phyloP scores from a whole-genome alignment of 257 asterid genomes.

The Solanum chmielewskii region DNA sequence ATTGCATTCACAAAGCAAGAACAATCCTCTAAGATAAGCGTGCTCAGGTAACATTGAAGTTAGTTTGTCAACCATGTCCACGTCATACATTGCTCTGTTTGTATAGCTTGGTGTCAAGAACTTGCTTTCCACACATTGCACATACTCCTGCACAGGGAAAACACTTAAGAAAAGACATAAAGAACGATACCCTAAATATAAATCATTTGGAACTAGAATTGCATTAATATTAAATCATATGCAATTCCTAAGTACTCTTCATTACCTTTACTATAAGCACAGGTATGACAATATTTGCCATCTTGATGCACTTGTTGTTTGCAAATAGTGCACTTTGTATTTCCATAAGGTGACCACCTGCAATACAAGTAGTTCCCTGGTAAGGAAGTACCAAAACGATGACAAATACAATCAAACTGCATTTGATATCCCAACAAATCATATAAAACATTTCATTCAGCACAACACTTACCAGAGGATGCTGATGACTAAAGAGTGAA shows the following conservation, averaged over 20 bases:
- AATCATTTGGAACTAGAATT: not conserved
- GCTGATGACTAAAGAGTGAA: not conserved
- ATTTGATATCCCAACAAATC: not conserved
- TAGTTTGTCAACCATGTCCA: not conserved
- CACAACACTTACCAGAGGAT: not conserved
- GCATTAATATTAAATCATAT: not conserved
- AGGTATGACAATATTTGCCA: slow-evolving; percentile 91
- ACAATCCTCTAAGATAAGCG: not conserved
- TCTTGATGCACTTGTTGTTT: slow-evolving; percentile 99
- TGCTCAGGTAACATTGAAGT: not conserved
- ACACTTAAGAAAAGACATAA: not conserved
- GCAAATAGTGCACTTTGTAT: slow-evolving; percentile 72
- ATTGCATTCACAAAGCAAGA: not conserved
- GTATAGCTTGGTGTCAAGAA: slow-evolving; percentile 86
- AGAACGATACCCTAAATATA: not conserved
- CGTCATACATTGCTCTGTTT: slow-evolving; percentile 91
- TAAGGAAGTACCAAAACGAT: not conserved
- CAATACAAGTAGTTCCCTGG: not conserved
- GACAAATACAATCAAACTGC: not conserved
- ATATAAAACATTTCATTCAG: not conserved
- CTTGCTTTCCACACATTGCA: slow-evolving; percentile 99
- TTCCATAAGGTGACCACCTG: slow-evolving; percentile 95
- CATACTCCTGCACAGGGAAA: slow-evolving; percentile 74
- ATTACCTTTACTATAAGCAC: slow-evolving; percentile 94
- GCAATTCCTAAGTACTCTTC: not conserved